Base-by-base conservation (phyloP, 1,139 yeast species). In the Sugiyamaella paludigena region DNA sequence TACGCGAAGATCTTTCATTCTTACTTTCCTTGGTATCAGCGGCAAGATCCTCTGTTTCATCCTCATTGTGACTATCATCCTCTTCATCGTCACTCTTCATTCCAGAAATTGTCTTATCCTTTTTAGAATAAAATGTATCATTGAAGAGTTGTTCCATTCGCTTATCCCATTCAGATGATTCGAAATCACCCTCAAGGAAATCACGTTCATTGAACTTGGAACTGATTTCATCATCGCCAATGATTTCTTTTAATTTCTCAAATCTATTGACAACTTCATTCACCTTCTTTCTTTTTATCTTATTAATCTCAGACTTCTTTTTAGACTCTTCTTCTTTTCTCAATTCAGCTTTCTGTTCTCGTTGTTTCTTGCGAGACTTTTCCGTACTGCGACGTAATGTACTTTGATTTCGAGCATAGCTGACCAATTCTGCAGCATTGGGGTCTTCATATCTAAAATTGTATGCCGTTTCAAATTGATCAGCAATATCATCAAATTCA, bases 331-430 rank as follows among this genome's bases (percentile, higher is more conserved):
- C 83, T 56, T 76, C 71, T 35, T 68, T 71, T 53, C 75, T 79
- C 43, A 72, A 76, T 42, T 80, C 84, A 50, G 73, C 78, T 65
- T 82, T 80, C 63, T 75, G 78, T 45, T 88, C 92, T 72, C 98
- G 81, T 68, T 83, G 84, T 66, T 84, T 80, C 71, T 88, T 88
- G 61, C 98, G 80, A 16, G 86, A 69, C 57, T 83, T 81, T 51
- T 84, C 78, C 45, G 81, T 83, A 19, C 84, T 80, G 65, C 98
- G 79, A 71, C 98, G 83, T 61, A 89, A 75, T 0, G 98, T 88
- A 27, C 95, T 95, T 66, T 89, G 96, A 56, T 78, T 86, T 77
- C 99, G 88, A 4, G 98, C 98, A 72, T 92, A 94, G n/a, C 96
- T 84, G 30, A 89, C 84, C 66, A 94, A 87, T 63, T 92, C 97